phyloP scores from a whole-genome alignment of 306 rosid genomes.

The Canavalia gladiata region DNA sequence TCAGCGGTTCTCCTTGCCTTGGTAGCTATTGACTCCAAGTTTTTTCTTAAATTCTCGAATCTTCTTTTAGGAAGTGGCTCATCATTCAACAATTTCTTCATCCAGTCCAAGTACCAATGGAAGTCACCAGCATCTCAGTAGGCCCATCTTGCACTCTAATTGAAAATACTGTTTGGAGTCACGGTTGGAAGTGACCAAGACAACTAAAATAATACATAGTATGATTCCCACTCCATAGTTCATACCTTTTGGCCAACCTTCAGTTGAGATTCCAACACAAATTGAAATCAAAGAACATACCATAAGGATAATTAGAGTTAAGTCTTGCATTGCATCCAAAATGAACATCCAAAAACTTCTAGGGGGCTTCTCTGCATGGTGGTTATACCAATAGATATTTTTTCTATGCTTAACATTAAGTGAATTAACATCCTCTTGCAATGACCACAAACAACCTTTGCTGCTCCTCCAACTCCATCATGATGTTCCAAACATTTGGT shows the following conservation, averaged over 20 bases:
- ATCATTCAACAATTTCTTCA: constrained; percentile 92
- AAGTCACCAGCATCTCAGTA: constrained; percentile 82
- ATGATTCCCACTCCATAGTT: constrained; percentile 92
- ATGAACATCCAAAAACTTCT: constrained; percentile 86
- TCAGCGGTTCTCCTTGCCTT: no score
- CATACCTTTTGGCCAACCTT: constrained; percentile 89
- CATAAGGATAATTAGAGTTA: constrained; percentile 80
- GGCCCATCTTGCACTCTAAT: constrained; percentile 90
- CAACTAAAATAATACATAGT: constrained; percentile 73
- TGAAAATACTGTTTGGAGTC: constrained; percentile 88
- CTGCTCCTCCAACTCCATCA: constrained; percentile 74
- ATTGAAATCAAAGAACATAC: constrained; percentile 67
- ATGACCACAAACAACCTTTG: constrained; percentile 57
- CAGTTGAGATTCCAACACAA: constrained; percentile 83
- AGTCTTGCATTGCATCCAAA: constrained; percentile 94
- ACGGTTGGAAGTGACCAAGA: constrained; percentile 81
- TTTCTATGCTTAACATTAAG: constrained; percentile 62
- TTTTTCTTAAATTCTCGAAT: no score
- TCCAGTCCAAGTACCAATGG: constrained; percentile 95
- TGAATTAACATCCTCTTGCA: constrained; percentile 64
- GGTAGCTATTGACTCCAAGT: no score
- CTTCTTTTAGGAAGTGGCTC: constrained; percentile 70
- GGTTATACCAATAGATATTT: constrained; percentile 63
- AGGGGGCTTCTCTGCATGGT: constrained; percentile 67
- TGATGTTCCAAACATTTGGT: constrained; percentile 54